Percentiles rank a stretch among this genome's conserved stretches.
phyloP scores from a whole-genome alignment of 2,329 filamentous ascomycete genomes.

The Endocalyx cinctus region DNA sequence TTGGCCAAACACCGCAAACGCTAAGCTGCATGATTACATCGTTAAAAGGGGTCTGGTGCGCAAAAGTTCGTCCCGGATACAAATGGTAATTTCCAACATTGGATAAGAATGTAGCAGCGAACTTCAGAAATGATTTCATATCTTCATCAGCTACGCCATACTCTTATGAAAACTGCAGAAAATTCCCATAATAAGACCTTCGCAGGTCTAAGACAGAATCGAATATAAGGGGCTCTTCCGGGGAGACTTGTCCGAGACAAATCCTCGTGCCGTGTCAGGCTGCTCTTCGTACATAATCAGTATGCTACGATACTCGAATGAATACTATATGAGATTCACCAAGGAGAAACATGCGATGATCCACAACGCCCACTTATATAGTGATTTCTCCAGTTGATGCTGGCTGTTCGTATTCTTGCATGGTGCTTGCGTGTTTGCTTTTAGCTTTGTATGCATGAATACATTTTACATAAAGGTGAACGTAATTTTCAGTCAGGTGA shows the following conservation, averaged over 20 bases:
- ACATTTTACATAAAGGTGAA: no score
- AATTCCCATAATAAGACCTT: conserved; percentile 44
- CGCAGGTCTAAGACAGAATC: conserved; percentile 55
- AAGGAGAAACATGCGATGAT: no score
- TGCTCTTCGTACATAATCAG: no score
- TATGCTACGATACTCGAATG: no score
- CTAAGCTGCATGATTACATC: conserved; percentile 42
- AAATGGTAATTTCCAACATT: conserved; percentile 58
- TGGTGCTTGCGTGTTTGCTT: no score
- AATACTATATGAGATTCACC: no score
- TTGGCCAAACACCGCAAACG: conserved; percentile 38
- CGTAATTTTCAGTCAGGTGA: no score
- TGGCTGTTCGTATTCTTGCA: no score
- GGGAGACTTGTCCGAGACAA: conserved; percentile 54
- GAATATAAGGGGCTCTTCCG: conserved; percentile 53
- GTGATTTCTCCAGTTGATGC: no score
- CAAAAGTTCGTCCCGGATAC: conserved; percentile 11
- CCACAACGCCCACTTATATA: no score
- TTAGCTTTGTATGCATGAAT: no score
- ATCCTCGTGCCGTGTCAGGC: conserved; percentile 52
- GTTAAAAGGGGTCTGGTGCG: background rate
- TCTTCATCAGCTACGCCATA: conserved; percentile 39
- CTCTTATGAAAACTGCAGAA: conserved; percentile 38
- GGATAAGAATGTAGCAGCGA: conserved; percentile 52
- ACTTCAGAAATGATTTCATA: conserved; percentile 47